Base-by-base conservation (phyloP, 148 eudicot species). In the Nepenthes mirabilis region DNA sequence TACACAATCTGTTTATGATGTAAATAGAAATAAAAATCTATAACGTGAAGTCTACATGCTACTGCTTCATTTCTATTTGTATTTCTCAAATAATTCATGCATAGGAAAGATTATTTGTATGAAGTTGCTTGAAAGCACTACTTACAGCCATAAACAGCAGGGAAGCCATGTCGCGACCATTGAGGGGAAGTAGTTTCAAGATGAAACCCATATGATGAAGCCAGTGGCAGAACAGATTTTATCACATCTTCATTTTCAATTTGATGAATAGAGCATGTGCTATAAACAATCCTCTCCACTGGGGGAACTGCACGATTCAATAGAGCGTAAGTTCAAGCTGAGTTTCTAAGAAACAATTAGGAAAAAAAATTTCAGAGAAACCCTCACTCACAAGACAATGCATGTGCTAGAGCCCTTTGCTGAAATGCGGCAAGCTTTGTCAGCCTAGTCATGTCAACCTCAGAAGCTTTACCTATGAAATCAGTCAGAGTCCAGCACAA, bases 241-340 rank as follows among this genome's bases (percentile, higher is more conserved):
- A 94, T 67, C 40, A 94, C 99, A 56, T 94, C 97, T 77, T 94
- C 99, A 75, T 94, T 94, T 68, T 94, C 99, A 59, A 81, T 74
- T 62, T 89, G 97, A 72, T 94, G 82, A 55, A 86, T 61, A 2
- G 99, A 94, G 64, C 99, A 94, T 43, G 97, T 94, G 77, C 99
- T 94, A 74, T 94, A 94, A 69, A 84, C 93, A 62, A 94, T 74
- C 74, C 83, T 86, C 86, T 94, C 97, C 34, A 89, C 99, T 37
- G 81, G 82, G 43, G 99, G 93, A 75, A 89, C 99, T 94, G 70
- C 66, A 68, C 2, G 11, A 64, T 14, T 34, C 45, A 14, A 43
- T 37, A 50, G 14, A 63, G 8, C 58, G 13, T 50, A 33, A 53
- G 33, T 5, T 45, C 48, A 1, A n/a, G 7, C 9, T 53, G 14